Evolutionary conservation across 2,329 filamentous ascomycete genomes (phyloP), one percentile per base, ranked within the genome.

Genomic region (Sarocladium kiliense): DNA sequence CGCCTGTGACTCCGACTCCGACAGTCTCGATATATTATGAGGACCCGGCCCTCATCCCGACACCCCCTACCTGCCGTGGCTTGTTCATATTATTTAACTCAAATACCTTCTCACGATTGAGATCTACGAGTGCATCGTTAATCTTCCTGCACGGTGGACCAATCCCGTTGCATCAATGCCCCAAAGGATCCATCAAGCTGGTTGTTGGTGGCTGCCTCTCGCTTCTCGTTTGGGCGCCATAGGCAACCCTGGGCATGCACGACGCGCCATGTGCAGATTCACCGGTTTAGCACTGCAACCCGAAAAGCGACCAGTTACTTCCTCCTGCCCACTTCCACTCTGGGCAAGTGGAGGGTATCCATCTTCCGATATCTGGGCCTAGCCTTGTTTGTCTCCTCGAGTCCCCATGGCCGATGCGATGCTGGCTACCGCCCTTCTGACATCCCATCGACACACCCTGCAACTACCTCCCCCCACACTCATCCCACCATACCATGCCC

Each of bases 271-370:
- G 16, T 51, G 47, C 47, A 51, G 34, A 36, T 51, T 51, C 3
- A 51, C 47, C 47, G 47, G 30, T 36, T 51, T 51, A 51, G 47
- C 47, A 36, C 26, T 51, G 47, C 25, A 36, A 51, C 47, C 47
- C 18, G 19, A n/a, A 7, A 23, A 12, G 21, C 47, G 27, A 21
- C 7, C 12, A 36, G 18, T 51, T 23, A 36, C 19, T n/a, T 23
- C 36, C 27, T 47, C 25, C 23, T 27, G 23, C 25, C 44, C 25
- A 47, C 44, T 47, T 26, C 25, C 23, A n/a, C 25, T 30, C 25
- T n/a, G 44, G 25, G 44, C 25, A 27, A 47, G 23, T n/a, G 3
- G 21, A 27, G 25, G n/a, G 23, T 47, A 3, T 14, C 36, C 36
- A n/a, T 39, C n/a, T 19, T 39, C 36, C 16, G 16, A 39, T 39